These are phyloP conservation scores for Coniochaeta sp. DNA, from an alignment of 2,329 filamentous ascomycete species.

Conservation along the genomic window DNA sequence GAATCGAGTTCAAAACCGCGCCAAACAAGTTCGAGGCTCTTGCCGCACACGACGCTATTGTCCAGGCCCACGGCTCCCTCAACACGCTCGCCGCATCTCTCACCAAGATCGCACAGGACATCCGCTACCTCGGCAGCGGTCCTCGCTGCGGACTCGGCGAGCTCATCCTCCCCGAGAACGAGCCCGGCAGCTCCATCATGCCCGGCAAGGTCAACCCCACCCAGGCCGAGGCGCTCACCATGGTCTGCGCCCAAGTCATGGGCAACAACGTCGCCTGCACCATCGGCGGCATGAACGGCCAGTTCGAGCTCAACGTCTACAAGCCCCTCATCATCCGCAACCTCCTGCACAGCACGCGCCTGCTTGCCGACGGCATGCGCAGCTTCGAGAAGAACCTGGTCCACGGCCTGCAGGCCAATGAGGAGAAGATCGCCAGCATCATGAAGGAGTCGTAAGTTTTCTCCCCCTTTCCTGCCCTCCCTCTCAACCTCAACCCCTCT, in stretches of 20 bases:
- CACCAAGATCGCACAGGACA: slow-evolving; percentile 97
- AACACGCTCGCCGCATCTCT: slow-evolving; percentile 89
- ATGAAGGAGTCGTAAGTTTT: slow-evolving; percentile 81
- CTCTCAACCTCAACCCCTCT: not conserved
- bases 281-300: slow-evolving; percentile 92
- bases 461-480: not conserved
- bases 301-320: slow-evolving; percentile 99
- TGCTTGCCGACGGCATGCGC: slow-evolving; percentile 86
- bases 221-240: slow-evolving; percentile 94
- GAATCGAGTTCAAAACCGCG: slow-evolving; percentile 87
- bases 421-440: slow-evolving; percentile 81
- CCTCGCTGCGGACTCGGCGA: slow-evolving; percentile 94
- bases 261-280: slow-evolving; percentile 93
- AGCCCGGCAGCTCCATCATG: slow-evolving; percentile 98
- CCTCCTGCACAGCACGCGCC: slow-evolving; percentile 82
- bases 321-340: slow-evolving; percentile 96
- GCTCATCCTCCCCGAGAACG: slow-evolving; percentile 90
- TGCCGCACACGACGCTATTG: slow-evolving; percentile 90
- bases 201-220: slow-evolving; percentile 99
- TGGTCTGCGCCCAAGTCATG: slow-evolving; percentile 97
- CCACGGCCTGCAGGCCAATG: slow-evolving; percentile 81
- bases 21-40: slow-evolving; percentile 99
- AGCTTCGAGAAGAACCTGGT: slow-evolving; percentile 95
- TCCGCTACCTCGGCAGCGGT: slow-evolving; percentile 92
- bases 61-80: slow-evolving; percentile 86